A percentile compares a stretch with the other conserved stretches of the same genome.
These are phyloP conservation scores for Trichoderma sp. DNA, from an alignment of 2,329 filamentous ascomycete species.

Conservation along the genomic window DNA sequence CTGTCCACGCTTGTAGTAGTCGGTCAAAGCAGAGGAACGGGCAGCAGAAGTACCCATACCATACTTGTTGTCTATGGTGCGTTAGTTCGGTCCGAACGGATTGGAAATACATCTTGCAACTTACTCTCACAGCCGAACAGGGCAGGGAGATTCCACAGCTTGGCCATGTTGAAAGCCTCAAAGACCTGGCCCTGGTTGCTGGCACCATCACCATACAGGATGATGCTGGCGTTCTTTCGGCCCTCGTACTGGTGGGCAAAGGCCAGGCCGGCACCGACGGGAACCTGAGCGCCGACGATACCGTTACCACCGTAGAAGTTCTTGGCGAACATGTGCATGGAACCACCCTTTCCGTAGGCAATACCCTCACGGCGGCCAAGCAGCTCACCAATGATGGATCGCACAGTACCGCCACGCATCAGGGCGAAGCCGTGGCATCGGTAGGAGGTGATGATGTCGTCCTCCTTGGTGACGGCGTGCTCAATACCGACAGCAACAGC, in stretches of 20 bases:
- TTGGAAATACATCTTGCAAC: slow-evolving; percentile 41
- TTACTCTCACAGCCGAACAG: slow-evolving; percentile 98
- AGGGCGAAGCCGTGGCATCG: slow-evolving; percentile 97
- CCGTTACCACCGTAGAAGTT: slow-evolving; percentile 99
- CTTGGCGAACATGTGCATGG: slow-evolving; percentile 99
- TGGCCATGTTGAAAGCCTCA: slow-evolving; percentile 99
- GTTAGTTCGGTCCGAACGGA: neutral
- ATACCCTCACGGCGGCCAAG: slow-evolving; percentile 95
- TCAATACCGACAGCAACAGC: slow-evolving; percentile 96
- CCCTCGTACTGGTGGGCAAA: slow-evolving; percentile 95
- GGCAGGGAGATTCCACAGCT: slow-evolving; percentile 94
- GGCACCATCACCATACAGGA: slow-evolving; percentile 96
- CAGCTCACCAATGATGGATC: slow-evolving; percentile 93
- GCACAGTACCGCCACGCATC: slow-evolving; percentile 90
- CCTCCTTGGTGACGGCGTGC: slow-evolving; percentile 85
- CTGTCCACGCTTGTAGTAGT: slow-evolving; percentile 99
- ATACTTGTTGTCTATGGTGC: slow-evolving; percentile 90
- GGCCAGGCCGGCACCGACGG: slow-evolving; percentile 91
- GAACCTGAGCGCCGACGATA: slow-evolving; percentile 98
- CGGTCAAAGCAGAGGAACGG: slow-evolving; percentile 91
- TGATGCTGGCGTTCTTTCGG: slow-evolving; percentile 81
- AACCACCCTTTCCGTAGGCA: slow-evolving; percentile 97
- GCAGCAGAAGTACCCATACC: slow-evolving; percentile 98
- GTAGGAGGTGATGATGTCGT: slow-evolving; percentile 97
- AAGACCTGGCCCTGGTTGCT: slow-evolving; percentile 99